A percentile compares a stretch with the other conserved stretches of the same genome.
Conservation (phyloP, 2,329 filamentous ascomycete genomes). For the Colletotrichum lentis region DNA sequence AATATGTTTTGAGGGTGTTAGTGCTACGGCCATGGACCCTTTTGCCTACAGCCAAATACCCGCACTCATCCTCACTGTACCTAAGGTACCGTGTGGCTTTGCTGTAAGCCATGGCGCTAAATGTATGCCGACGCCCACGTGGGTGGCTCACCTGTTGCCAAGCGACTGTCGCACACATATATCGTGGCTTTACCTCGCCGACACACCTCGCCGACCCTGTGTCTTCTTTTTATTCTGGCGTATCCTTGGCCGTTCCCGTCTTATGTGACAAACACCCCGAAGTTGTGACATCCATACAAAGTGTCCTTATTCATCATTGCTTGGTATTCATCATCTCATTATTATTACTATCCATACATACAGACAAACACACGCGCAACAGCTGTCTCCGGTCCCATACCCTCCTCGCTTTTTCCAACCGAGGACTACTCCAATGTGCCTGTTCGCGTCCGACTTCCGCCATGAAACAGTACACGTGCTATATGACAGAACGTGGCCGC, state of each 20-base stretch:
- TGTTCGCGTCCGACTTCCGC: conserved; percentile 5
- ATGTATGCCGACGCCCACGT: conserved; percentile 10
- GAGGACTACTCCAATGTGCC: conserved; percentile 22
- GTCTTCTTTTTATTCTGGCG: not conserved
- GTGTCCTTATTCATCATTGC: conserved; percentile 1
- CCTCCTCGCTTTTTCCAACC: conserved; percentile 28
- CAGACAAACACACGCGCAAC: conserved; percentile 21
- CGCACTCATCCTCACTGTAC: no score
- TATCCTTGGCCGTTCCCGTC: not conserved
- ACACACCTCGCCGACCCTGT: not conserved
- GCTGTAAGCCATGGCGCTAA: conserved; percentile 11
- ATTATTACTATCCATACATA: conserved; percentile 38
- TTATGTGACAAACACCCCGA: not conserved
- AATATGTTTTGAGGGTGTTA: no score
- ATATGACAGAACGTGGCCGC: conserved; percentile 14
- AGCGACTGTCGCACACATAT: not conserved
- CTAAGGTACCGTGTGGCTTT: not conserved
- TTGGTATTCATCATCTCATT: conserved; percentile 35
- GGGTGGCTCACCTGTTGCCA: conserved; percentile 22
- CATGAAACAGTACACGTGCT: conserved; percentile 17
- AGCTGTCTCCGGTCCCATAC: conserved; percentile 6
- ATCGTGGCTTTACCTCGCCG: not conserved
- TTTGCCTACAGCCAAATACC: no score
- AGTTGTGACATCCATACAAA: not conserved
- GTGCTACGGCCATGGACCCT: no score